Percentiles rank a stretch among this genome's conserved stretches.
These are phyloP conservation scores for Toxoplasma gondii DNA, from an alignment of 169 alveolate species.

Conservation along the genomic window DNA sequence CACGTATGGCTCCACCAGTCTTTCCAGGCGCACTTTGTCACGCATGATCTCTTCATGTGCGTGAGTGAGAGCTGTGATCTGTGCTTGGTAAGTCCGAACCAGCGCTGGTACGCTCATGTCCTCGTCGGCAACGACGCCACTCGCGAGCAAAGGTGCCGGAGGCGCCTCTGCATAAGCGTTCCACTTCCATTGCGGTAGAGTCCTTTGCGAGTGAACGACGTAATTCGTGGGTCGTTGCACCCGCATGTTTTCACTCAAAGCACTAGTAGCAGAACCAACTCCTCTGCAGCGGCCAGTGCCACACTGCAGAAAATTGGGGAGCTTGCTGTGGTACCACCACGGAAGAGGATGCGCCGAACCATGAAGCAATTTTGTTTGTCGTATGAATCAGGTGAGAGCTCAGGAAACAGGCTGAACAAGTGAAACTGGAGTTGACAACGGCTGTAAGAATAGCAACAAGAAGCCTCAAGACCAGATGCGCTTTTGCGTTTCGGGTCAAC, in stretches of 20 bases:
- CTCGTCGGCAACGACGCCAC: slow-evolving; percentile 26
- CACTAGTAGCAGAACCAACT: too few species aligned
- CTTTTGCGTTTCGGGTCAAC: too few species aligned
- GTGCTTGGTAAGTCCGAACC: not conserved
- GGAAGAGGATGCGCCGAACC: too few species aligned
- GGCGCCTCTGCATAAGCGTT: slow-evolving; percentile 12
- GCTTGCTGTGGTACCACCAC: too few species aligned
- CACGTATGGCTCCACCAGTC: not conserved
- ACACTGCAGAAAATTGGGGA: too few species aligned
- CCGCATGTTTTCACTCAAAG: not conserved
- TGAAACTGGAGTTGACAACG: too few species aligned
- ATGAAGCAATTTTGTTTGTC: too few species aligned
- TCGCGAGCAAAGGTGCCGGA: not conserved
- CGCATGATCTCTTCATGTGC: slow-evolving; percentile 34
- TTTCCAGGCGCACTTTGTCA: not conserved
- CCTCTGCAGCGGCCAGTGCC: too few species aligned
- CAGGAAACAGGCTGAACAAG: too few species aligned
- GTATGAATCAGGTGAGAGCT: too few species aligned
- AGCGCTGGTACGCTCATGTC: not conserved
- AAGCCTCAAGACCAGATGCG: too few species aligned
- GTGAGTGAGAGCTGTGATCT: not conserved
- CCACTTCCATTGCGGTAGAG: slow-evolving; percentile 25
- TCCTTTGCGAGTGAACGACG: not conserved
- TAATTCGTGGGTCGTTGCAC: not conserved
- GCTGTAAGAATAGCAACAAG: too few species aligned